These are phyloP conservation scores for Lasiosphaeria ovina DNA, from an alignment of 495 filamentous ascomycete genomes.

Conservation along the genomic window DNA sequence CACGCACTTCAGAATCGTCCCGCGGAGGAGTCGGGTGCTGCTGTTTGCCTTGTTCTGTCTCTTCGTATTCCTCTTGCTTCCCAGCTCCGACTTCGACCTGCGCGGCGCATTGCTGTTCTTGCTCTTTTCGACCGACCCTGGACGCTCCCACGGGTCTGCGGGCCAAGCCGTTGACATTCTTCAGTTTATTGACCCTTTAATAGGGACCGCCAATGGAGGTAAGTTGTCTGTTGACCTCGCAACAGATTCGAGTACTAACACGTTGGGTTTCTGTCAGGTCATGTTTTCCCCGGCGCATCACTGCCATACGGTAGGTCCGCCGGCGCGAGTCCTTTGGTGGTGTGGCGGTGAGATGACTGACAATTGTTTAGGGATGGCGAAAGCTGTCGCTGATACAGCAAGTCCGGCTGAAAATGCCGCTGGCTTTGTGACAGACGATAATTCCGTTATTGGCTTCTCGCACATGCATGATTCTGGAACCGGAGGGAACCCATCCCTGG, in stretches of 20 bases:
- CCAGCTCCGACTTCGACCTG: slow-evolving; percentile 22
- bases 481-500: slow-evolving; percentile 61
- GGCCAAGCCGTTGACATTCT: slow-evolving; percentile 32
- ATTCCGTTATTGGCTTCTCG: slow-evolving; percentile 51
- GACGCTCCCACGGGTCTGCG: slow-evolving; percentile 14
- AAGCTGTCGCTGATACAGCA: slow-evolving; percentile 60
- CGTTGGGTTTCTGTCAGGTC: slow-evolving; percentile 30
- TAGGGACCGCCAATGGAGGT: slow-evolving; percentile 63
- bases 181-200: slow-evolving; percentile 53
- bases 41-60: slow-evolving; percentile 29
- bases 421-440: slow-evolving; percentile 63
- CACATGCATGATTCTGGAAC: slow-evolving; percentile 66
- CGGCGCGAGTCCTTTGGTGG: neutral
- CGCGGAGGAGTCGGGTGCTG: slow-evolving; percentile 37
- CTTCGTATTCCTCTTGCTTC: slow-evolving; percentile 30
- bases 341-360: slow-evolving; percentile 12
- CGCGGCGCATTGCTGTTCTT: slow-evolving; percentile 19
- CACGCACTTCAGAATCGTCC: slow-evolving; percentile 31
- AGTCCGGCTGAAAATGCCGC: slow-evolving; percentile 62
- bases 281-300: slow-evolving; percentile 72
- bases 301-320: slow-evolving; percentile 58
- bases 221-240: slow-evolving; percentile 4
- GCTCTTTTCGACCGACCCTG: slow-evolving; percentile 27
- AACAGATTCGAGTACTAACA: neutral
- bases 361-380: slow-evolving; percentile 55